These are phyloP conservation scores for Pseudocercospora eumusae DNA, from an alignment of 2,329 filamentous ascomycete species.

Conservation along the genomic window DNA sequence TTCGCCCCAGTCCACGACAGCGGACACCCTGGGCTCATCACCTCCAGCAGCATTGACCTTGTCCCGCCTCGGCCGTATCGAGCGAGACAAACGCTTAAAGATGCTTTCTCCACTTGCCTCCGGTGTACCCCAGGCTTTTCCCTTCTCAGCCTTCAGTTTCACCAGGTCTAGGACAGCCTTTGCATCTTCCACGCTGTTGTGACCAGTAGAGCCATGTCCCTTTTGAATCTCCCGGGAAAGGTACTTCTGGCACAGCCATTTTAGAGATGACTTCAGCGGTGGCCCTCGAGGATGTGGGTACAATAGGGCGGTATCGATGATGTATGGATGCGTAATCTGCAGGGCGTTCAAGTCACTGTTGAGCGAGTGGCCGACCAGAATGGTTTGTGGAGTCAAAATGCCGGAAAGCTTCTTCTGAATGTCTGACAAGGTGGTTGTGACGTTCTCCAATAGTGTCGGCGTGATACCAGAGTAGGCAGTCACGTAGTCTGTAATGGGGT, in stretches of 20 bases:
- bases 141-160: constrained; percentile 94
- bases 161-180: constrained; percentile 87
- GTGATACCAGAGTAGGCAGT: constrained; percentile 88
- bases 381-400: constrained; percentile 70
- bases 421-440: constrained; percentile 80
- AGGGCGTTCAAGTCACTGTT: constrained; percentile 83
- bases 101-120: constrained; percentile 82
- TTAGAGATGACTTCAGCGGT: constrained; percentile 85
- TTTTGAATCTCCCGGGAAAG: constrained; percentile 86
- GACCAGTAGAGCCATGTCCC: constrained; percentile 68
- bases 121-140: constrained; percentile 78
- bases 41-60: constrained; percentile 42
- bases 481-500: constrained; percentile 88
- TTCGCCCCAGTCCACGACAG: constrained; percentile 87
- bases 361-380: constrained; percentile 78
- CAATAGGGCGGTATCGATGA: constrained; percentile 86
- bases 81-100: constrained; percentile 71
- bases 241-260: constrained; percentile 85
- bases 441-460: constrained; percentile 73
- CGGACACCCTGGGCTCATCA: constrained; percentile 61
- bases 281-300: constrained; percentile 89
- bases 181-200: constrained; percentile 92
- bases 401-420: constrained; percentile 74
- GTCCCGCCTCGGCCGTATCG: constrained; percentile 44
- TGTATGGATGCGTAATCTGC: constrained; percentile 84